A percentile compares a stretch with the other conserved stretches of the same genome.
phyloP scores from a whole-genome alignment of 1,139 yeast species.

The Geotrichum carabidarum region DNA sequence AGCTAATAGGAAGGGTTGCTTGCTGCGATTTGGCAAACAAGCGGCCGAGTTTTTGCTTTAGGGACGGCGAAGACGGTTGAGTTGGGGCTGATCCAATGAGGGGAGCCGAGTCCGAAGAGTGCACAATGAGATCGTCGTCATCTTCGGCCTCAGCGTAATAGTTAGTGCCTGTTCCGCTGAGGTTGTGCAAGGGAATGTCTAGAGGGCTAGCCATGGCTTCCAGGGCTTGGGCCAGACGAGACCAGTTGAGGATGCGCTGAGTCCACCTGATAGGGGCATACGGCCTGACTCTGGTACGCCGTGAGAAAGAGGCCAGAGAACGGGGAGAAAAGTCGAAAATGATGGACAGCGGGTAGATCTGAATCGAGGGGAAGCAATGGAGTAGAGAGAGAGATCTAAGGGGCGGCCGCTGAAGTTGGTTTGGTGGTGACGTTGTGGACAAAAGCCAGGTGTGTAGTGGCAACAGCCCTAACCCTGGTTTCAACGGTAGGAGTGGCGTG shows the following conservation, averaged over 20 bases:
- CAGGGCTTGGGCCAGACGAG: conserved; percentile 1
- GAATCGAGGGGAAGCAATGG: no score
- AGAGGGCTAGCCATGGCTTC: conserved; percentile 1
- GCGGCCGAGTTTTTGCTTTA: not conserved
- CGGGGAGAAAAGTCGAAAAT: not conserved
- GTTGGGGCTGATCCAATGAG: not conserved
- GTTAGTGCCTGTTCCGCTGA: not conserved
- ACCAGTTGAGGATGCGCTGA: conserved; percentile 1
- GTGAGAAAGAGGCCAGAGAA: not conserved
- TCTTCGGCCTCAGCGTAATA: conserved; percentile 3
- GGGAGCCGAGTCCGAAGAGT: conserved; percentile 3
- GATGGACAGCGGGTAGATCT: not conserved
- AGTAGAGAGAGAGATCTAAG: not conserved
- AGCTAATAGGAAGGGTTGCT: not conserved
- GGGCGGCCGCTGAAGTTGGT: not conserved
- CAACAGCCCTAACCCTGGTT: no score
- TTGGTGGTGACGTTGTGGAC: not conserved
- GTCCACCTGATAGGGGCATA: conserved; percentile 15
- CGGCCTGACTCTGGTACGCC: conserved; percentile 13
- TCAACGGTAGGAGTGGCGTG: no score
- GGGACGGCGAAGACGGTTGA: not conserved
- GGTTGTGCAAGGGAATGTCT: conserved; percentile 5
- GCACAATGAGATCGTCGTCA: conserved; percentile 5
- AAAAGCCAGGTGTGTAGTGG: not conserved
- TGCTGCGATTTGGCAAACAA: not conserved